phyloP scores from a whole-genome alignment of 2,329 filamentous ascomycete species.

The Venturia effusa region DNA sequence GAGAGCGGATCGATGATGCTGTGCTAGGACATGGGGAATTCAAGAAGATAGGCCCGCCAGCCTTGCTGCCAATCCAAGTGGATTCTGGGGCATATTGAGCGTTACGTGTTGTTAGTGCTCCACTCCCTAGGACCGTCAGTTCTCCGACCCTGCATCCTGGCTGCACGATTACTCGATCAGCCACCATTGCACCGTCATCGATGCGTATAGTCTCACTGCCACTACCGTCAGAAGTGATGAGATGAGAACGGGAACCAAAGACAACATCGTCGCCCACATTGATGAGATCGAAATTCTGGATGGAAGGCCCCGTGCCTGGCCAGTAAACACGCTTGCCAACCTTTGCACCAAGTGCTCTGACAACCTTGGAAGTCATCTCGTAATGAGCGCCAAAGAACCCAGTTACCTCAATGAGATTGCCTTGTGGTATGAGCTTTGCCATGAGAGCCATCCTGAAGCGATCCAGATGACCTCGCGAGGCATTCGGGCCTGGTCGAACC shows the following conservation, averaged over 20 bases:
- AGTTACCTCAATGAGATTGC: constrained; percentile 37
- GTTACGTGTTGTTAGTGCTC: constrained; percentile 38
- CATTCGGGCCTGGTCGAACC: constrained; percentile 23
- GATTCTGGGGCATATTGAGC: constrained; percentile 34
- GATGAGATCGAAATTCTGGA: constrained; percentile 44
- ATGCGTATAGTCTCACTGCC: constrained; percentile 40
- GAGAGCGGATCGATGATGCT: neutral
- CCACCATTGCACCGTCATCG: constrained; percentile 43
- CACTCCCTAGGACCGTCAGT: constrained; percentile 42
- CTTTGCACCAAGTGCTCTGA: constrained; percentile 41
- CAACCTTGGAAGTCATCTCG: constrained; percentile 40
- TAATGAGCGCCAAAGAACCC: constrained; percentile 45
- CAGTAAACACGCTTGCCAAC: constrained; percentile 45
- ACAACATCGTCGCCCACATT: constrained; percentile 49
- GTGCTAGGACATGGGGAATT: constrained; percentile 15
- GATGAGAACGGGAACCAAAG: constrained; percentile 44
- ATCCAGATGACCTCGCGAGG: constrained; percentile 26
- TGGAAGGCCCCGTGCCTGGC: constrained; percentile 44
- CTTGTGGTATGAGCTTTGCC: constrained; percentile 33
- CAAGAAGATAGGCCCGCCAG: constrained; percentile 40
- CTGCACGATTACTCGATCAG: constrained; percentile 42
- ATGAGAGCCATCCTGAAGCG: constrained; percentile 37
- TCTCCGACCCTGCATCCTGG: constrained; percentile 42
- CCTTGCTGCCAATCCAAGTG: constrained; percentile 43
- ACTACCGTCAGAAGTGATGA: constrained; percentile 42